Percentiles rank a stretch among this genome's conserved stretches.
Conservation (phyloP, 1,284 basidiomycete species). For the Agaricales sp. region DNA sequence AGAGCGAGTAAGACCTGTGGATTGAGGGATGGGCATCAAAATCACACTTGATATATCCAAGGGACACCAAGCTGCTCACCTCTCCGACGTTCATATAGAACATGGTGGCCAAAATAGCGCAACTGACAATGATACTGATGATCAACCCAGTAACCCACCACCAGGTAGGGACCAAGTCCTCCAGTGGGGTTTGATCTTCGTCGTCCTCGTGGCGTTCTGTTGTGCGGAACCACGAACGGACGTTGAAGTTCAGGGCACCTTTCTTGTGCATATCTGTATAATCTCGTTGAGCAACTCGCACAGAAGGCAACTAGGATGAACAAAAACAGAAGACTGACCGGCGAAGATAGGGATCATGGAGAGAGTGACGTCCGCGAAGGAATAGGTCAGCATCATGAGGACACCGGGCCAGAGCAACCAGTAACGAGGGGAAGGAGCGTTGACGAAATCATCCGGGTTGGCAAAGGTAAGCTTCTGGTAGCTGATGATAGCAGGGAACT, state of each 20-base stretch:
- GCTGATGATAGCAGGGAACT: slow-evolving; percentile 30
- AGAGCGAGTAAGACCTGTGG: slow-evolving; percentile 44
- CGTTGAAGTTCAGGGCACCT: slow-evolving; percentile 15
- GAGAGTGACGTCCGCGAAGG: slow-evolving; percentile 35
- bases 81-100: slow-evolving; percentile 49
- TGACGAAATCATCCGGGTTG: slow-evolving; percentile 29
- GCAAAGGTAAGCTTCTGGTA: slow-evolving; percentile 35
- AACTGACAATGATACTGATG: slow-evolving; percentile 39
- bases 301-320: no score
- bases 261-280: slow-evolving; percentile 6
- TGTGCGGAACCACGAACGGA: slow-evolving; percentile 14
- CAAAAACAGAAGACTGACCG: slow-evolving; percentile 16
- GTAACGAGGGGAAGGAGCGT: slow-evolving; percentile 49
- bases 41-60: no score
- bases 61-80: no score
- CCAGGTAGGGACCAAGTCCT: slow-evolving; percentile 44
- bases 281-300: no score
- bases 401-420: slow-evolving; percentile 67
- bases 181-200: slow-evolving; percentile 36
- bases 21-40: no score
- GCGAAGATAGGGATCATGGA: slow-evolving; percentile 22
- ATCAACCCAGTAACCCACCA: slow-evolving; percentile 47
- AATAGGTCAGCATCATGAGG: slow-evolving; percentile 39
- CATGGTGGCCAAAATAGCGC: slow-evolving; percentile 43
- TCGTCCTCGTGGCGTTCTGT: slow-evolving; percentile 25